phyloP scores from a whole-genome alignment of 2,329 filamentous ascomycete genomes.

The Aspergillus sp. region DNA sequence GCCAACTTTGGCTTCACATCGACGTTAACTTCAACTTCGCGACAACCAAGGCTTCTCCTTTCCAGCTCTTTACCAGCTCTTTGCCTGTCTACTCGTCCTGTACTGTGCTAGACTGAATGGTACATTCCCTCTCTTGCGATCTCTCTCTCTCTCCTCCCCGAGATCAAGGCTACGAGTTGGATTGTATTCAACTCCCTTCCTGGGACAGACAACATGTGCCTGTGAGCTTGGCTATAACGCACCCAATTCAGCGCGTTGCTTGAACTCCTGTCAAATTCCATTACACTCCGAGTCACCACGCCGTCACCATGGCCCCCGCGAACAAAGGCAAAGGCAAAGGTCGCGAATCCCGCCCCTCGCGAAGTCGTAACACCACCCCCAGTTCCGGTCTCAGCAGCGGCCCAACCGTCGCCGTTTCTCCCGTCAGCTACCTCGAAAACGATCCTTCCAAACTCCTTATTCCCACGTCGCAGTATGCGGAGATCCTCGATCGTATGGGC shows the following conservation, averaged over 20 bases:
- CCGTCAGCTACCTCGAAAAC: conserved; percentile 47
- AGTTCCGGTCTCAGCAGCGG: conserved; percentile 46
- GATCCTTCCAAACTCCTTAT: conserved; percentile 42
- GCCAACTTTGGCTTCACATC: background rate
- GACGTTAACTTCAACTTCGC: too few species aligned
- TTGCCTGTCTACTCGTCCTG: background rate
- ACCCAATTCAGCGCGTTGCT: background rate
- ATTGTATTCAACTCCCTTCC: background rate
- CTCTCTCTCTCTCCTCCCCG: background rate
- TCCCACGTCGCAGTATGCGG: conserved; percentile 46
- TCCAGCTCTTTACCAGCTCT: too few species aligned
- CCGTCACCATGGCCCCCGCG: conserved; percentile 34
- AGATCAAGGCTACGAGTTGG: background rate
- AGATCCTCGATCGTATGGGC: conserved; percentile 49
- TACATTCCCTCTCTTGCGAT: background rate
- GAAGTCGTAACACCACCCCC: conserved; percentile 57
- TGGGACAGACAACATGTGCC: background rate
- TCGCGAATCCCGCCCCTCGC: conserved; percentile 45
- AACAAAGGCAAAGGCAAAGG: conserved; percentile 47
- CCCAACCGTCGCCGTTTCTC: conserved; percentile 26
- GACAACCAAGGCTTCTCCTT: too few species aligned
- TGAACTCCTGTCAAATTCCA: background rate
- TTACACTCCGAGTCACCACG: too few species aligned
- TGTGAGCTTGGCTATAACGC: background rate
- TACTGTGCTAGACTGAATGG: background rate